phyloP scores from a whole-genome alignment of 345 rosid species.

The Mercurialis annua region DNA sequence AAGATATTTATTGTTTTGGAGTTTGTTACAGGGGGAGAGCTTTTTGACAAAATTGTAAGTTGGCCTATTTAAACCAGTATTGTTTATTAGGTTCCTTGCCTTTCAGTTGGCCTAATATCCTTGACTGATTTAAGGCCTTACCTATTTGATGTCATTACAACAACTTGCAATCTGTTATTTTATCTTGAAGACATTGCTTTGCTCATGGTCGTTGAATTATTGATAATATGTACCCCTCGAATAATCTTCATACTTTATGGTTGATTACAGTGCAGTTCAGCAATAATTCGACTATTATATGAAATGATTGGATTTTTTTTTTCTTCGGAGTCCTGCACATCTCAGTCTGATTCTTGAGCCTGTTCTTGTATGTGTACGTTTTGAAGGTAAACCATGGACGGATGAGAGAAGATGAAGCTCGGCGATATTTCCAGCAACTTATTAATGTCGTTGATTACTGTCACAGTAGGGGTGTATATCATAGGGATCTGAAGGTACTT shows the following conservation, averaged over 20 bases:
- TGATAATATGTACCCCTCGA: neutral
- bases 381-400: conserved; percentile 84
- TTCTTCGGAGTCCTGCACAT: neutral
- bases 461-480: conserved; percentile 97
- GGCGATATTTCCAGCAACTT: conserved; percentile 95
- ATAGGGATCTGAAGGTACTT: conserved; percentile 90
- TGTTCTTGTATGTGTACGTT: conserved; percentile 11
- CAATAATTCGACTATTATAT: neutral
- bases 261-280: neutral
- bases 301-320: neutral
- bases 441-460: conserved; percentile 92
- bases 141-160: neutral
- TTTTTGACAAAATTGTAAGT: conserved; percentile 34
- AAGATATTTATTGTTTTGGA: conserved; percentile 34
- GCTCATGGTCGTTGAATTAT: neutral
- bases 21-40: conserved; percentile 33
- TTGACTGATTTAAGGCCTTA: neutral
- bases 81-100: neutral
- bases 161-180: neutral
- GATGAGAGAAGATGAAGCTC: conserved; percentile 85
- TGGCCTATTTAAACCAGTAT: neutral
- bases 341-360: neutral
- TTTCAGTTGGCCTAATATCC: neutral
- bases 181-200: neutral
- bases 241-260: neutral